Base-by-base conservation (phyloP, 106 monocot genomes). In the Dendrobium chrysotoxum region DNA sequence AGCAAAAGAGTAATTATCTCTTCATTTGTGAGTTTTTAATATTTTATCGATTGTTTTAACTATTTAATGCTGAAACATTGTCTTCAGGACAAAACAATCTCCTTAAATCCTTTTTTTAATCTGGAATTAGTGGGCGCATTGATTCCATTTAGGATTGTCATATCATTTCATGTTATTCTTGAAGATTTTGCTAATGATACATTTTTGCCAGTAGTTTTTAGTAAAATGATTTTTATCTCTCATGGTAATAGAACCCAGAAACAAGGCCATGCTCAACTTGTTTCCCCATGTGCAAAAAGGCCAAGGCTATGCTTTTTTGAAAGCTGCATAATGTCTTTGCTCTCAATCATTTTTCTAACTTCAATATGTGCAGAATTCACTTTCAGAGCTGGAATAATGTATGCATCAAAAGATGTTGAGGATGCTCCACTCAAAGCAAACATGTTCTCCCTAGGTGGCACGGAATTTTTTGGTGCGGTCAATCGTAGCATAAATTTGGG, bases 371-470 rank as follows among this genome's bases (percentile, higher is more conserved):
- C 93, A 96, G 96, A 87, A 75, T 79, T 74, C 64, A 80, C 57
- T 83, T 91, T 84, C 96, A 96, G 96, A 87, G 96, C 96, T 84
- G 96, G 96, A 82, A 92, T 96, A 75, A 96, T 96, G 96, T 96
- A 96, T 79, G 53, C 84, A 76, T 86, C 93, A 41, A 77, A 58
- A 7, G 79, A 85, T 80, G 77, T 46, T 54, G 87, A 88, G 25
- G 74, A 78, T 80, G 82, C 81, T 15, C 84, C 87, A 65, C 67
- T 92, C 23, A 92, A 89, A 80, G 88, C 89, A 41, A 96, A 90
- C 57, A 96, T 96, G 92, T 96, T 96, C 77, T 90, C 96, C 23
- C 80, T 96, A 11, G 88, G 90, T 65, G 96, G 93, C 2, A 18
- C 86, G 28, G 82, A 84, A 47, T 93, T 96, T 79, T 85, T 93